phyloP scores from a whole-genome alignment of 495 filamentous ascomycete genomes.

The Tuber umbilicatum region DNA sequence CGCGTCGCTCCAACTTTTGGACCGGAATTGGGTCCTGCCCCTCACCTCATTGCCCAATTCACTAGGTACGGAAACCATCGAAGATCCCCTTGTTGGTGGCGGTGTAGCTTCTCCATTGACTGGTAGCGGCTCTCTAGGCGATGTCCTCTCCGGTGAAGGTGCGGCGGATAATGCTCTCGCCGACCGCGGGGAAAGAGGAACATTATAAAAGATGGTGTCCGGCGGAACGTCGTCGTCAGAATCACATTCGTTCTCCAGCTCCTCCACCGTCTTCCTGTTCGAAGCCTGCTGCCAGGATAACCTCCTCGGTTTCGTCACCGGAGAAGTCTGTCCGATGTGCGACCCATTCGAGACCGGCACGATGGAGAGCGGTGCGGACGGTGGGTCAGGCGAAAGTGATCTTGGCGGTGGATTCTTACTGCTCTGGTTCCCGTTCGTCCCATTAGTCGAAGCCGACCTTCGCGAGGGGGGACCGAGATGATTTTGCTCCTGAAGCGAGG shows the following conservation, averaged over 20 bases:
- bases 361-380: constrained; percentile 6
- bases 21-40: constrained; percentile 51
- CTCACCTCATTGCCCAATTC: constrained; percentile 45
- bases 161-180: constrained; percentile 32
- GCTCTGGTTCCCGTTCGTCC: constrained; percentile 12
- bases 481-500: constrained; percentile 13
- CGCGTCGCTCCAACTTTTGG: constrained; percentile 80
- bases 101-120: constrained; percentile 16
- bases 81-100: constrained; percentile 23
- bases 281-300: constrained; percentile 61
- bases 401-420: background rate
- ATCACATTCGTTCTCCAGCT: constrained; percentile 80
- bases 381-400: constrained; percentile 25
- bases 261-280: constrained; percentile 62
- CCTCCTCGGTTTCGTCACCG: constrained; percentile 42
- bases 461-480: constrained; percentile 34
- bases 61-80: constrained; percentile 42
- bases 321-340: constrained; percentile 34
- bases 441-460: constrained; percentile 8
- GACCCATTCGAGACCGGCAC: constrained; percentile 15
- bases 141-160: constrained; percentile 30
- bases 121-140: constrained; percentile 6
- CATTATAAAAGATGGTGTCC: constrained; percentile 84
- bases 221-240: constrained; percentile 86
- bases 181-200: constrained; percentile 86